Percentiles rank a stretch among this genome's conserved stretches.
Conservation (phyloP, 83 land plant genomes). For the Picea abies region DNA sequence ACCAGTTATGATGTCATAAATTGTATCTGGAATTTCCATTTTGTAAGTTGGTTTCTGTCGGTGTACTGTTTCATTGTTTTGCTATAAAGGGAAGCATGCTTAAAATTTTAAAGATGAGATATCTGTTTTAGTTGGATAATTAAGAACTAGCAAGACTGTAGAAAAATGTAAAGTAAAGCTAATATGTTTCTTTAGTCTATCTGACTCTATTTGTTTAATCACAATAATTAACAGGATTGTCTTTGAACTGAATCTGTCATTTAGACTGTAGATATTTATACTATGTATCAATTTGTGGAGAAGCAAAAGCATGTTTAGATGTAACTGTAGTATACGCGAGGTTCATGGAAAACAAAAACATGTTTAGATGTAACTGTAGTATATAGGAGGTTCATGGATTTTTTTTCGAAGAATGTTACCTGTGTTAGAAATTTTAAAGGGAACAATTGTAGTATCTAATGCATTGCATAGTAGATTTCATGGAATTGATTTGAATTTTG, state of each 20-base stretch:
- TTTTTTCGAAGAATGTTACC: neutral
- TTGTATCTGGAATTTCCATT: neutral
- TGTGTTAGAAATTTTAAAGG: neutral
- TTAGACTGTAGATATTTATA: neutral
- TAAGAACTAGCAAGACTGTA: neutral
- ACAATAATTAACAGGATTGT: neutral
- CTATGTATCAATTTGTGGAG: neutral
- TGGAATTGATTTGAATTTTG: neutral
- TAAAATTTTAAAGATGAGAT: neutral
- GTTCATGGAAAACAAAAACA: neutral
- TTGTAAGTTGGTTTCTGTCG: neutral
- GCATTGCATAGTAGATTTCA: neutral
- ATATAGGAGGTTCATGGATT: neutral
- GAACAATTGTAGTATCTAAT: neutral
- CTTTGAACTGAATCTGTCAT: neutral
- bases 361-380: neutral
- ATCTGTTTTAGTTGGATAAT: conserved; percentile 1
- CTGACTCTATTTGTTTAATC: conserved; percentile 8
- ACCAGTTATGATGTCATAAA: too few relatives aligned
- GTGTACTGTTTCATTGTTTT: neutral
- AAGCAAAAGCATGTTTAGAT: neutral
- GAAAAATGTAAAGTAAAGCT: neutral
- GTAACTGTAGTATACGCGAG: neutral
- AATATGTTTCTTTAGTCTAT: neutral
- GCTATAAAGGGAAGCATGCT: neutral